Percentiles rank a stretch among this genome's conserved stretches.
Evolutionary conservation across 352 stramenopile species (phyloP).

Genomic region (Halophytophthora batemanensis): DNA sequence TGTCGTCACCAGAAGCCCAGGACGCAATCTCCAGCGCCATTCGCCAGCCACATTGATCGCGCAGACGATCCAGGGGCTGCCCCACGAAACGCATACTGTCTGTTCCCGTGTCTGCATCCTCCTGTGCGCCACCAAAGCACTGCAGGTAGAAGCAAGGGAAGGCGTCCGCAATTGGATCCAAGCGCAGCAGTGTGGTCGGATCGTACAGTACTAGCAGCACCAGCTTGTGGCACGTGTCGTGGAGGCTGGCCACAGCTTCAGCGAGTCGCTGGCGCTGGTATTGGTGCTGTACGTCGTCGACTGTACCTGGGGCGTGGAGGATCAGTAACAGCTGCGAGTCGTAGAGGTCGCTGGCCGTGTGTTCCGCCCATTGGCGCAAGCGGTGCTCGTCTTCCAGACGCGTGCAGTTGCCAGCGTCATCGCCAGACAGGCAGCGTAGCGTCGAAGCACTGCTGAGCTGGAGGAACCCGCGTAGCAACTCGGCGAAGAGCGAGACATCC

Average conservation of each 20-base stretch:
- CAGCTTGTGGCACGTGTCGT: neutral
- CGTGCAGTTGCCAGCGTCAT: neutral
- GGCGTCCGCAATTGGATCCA: neutral
- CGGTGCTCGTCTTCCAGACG: conserved; percentile 10
- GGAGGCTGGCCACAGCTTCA: neutral
- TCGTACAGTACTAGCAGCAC: conserved; percentile 23
- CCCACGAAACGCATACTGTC: conserved; percentile 11
- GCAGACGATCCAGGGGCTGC: conserved; percentile 37
- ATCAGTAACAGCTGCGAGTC: conserved; percentile 13
- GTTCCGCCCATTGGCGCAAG: conserved; percentile 5
- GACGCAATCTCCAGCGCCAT: conserved; percentile 54
- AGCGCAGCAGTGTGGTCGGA: conserved; percentile 9
- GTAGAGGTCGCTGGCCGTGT: neutral
- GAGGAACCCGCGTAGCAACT: conserved; percentile 16
- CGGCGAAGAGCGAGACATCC: conserved; percentile 13
- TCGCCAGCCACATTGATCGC: conserved; percentile 45
- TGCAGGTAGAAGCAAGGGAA: conserved; percentile 5
- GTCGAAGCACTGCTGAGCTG: conserved; percentile 1
- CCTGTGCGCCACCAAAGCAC: neutral
- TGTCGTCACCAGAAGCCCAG: conserved; percentile 10
- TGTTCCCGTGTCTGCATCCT: conserved; percentile 2
- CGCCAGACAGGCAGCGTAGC: neutral
- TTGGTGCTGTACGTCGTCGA: conserved; percentile 1
- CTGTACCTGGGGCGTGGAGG: conserved; percentile 16
- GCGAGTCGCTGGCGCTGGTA: conserved; percentile 9